Evolutionary conservation across 768 basidiomycete genomes (phyloP), one percentile per base, ranked within the genome.

Genomic region (Heimioporus sp.): DNA sequence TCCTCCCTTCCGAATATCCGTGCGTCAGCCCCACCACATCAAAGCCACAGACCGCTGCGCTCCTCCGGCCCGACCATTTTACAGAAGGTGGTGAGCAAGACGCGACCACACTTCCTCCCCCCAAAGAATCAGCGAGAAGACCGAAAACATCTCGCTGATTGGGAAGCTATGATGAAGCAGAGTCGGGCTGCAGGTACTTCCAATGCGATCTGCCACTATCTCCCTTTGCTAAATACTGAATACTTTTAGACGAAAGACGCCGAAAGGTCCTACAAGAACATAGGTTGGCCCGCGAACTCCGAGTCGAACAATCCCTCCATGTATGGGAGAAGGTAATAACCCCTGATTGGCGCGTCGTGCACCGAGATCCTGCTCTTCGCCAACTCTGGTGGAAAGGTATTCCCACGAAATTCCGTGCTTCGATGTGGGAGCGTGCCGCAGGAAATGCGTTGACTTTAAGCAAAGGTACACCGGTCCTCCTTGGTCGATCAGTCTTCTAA

Each of bases 381-480:
- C 81, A 77, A 62, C 62, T 94, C 10, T 96, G 92, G 93, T 92
- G 92, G 92, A 76, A 76, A 30, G 93, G 93, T 4, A 89, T 94
- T 58, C 93, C 93, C 3, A 80, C 87, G 0, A 88, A 90, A 63
- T 68, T 92, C 49, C 80, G 93, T 31, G 86, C 88, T 4, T 65
- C 77, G 2, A 79, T 95, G 76, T 96, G 93, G 93, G 83, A 89
- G 65, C 78, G 77, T 46, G 90, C 87, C n/a, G 82, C 87, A 15
- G 93, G 93, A 9, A 96, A 96, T 64, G 74, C 82, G 21, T 74
- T 96, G 40, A 84, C 90, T 15, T 68, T 96, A 48, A 85, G 82
- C 67, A 93, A 88, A 85, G 90, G 90, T 85, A 71, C 28, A 56
- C 39, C 50, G 21, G 31, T 46, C 34, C 32, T 48, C 41, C 5